Evolutionary conservation across 352 stramenopile genomes (phyloP).

Genomic region (Globisporangium spiculum): DNA sequence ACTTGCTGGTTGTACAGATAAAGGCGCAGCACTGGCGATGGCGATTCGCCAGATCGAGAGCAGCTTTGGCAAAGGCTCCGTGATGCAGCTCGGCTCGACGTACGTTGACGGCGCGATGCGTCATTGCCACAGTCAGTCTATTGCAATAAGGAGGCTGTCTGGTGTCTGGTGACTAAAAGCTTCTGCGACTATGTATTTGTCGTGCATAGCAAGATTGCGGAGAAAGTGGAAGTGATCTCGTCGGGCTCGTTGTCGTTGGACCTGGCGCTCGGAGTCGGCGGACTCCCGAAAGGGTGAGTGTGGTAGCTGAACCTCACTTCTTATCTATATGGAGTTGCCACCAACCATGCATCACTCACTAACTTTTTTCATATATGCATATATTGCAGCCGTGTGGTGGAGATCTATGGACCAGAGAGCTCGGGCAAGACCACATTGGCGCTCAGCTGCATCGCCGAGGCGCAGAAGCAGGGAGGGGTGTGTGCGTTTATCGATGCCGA

Average conservation of each 20-base stretch:
- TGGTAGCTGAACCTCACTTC: neutral
- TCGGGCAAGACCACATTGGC: constrained; percentile 98
- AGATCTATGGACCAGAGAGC: constrained; percentile 98
- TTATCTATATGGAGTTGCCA: neutral
- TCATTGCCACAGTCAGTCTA: neutral
- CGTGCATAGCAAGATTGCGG: constrained; percentile 59
- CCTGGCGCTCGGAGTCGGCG: constrained; percentile 88
- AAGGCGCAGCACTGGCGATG: constrained; percentile 89
- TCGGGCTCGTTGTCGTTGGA: constrained; percentile 94
- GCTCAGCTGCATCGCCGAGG: constrained; percentile 95
- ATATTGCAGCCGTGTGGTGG: constrained; percentile 89
- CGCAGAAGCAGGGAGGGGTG: constrained; percentile 92
- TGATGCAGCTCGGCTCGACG: constrained; percentile 95
- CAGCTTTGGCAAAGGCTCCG: constrained; percentile 94
- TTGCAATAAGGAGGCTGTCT: neutral
- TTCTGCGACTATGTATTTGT: neutral
- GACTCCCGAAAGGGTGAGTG: constrained; percentile 90
- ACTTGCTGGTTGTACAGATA: constrained; percentile 33
- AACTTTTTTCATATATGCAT: constrained; percentile 15
- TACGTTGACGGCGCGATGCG: constrained; percentile 18
- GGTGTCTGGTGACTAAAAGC: neutral
- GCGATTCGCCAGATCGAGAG: constrained; percentile 95
- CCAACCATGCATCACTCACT: neutral
- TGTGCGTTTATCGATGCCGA: constrained; percentile 99
- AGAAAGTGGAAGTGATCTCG: constrained; percentile 92